phyloP scores from a whole-genome alignment of 805 yeast species.

The Ogataea trehalophila region DNA sequence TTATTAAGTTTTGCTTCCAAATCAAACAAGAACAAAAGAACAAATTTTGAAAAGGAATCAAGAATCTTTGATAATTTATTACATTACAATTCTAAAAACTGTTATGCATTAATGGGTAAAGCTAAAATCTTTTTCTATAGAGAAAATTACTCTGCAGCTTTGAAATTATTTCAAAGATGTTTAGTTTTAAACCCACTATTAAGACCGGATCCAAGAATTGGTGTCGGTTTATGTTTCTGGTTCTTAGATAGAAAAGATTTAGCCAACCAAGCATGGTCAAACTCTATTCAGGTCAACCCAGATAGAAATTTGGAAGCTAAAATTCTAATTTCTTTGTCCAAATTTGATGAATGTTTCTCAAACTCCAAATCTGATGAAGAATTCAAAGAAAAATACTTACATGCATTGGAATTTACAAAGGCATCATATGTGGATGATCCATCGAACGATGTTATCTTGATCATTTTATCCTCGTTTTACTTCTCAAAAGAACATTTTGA shows the following conservation, averaged over 20 bases:
- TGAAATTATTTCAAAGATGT: slow-evolving; percentile 80
- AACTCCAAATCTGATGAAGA: slow-evolving; percentile 53
- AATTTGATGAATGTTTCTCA: slow-evolving; percentile 59
- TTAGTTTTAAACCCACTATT: slow-evolving; percentile 70
- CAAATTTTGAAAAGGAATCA: slow-evolving; percentile 65
- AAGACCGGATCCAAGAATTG: slow-evolving; percentile 90
- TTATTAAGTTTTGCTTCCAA: slow-evolving; percentile 57
- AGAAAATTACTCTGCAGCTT: slow-evolving; percentile 66
- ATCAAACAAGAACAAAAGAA: slow-evolving; percentile 49
- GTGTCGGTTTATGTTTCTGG: slow-evolving; percentile 95
- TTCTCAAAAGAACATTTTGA: slow-evolving; percentile 63
- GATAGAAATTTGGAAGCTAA: slow-evolving; percentile 51
- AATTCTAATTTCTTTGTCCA: slow-evolving; percentile 60
- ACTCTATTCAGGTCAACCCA: slow-evolving; percentile 66
- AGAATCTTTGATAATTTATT: slow-evolving; percentile 62
- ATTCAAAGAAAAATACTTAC: slow-evolving; percentile 55
- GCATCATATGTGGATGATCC: slow-evolving; percentile 37
- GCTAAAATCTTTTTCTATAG: slow-evolving; percentile 76
- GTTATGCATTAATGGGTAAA: slow-evolving; percentile 74
- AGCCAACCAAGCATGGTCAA: slow-evolving; percentile 79
- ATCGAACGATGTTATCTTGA: slow-evolving; percentile 56
- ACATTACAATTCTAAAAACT: slow-evolving; percentile 51
- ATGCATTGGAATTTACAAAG: slow-evolving; percentile 49
- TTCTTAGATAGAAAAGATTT: slow-evolving; percentile 68
- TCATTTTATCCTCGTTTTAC: slow-evolving; percentile 64